These are phyloP conservation scores for Bipolaris bicolor DNA, from an alignment of 2,329 filamentous ascomycete genomes.

Conservation along the genomic window DNA sequence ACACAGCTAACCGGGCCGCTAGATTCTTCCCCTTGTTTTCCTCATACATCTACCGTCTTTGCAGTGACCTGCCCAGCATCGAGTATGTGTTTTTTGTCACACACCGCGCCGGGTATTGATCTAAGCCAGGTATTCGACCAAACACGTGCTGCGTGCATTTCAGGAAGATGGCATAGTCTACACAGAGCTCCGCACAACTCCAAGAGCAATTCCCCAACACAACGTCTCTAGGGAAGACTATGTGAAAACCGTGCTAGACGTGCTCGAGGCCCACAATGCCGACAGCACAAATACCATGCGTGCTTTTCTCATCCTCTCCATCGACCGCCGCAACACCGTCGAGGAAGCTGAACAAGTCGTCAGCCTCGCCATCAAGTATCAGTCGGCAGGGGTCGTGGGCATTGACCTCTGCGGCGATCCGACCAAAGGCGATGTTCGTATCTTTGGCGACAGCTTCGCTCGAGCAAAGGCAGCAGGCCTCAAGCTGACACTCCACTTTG, in stretches of 20 bases:
- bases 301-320: conserved; percentile 72
- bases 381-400: conserved; percentile 66
- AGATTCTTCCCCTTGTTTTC: conserved; percentile 80
- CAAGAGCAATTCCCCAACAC: conserved; percentile 64
- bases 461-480: conserved; percentile 63
- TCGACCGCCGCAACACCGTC: conserved; percentile 70
- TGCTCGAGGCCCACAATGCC: conserved; percentile 62
- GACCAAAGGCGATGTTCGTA: conserved; percentile 63
- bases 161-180: conserved; percentile 74
- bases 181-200: conserved; percentile 81
- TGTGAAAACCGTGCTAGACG: conserved; percentile 67
- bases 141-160: conserved; percentile 65
- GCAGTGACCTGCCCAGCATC: conserved; percentile 67
- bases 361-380: conserved; percentile 65
- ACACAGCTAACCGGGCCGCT: conserved; percentile 24
- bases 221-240: conserved; percentile 68
- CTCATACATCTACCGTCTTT: conserved; percentile 78
- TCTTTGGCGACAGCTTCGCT: conserved; percentile 65
- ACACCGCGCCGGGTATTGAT: conserved; percentile 16
- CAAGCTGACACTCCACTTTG: conserved; percentile 77
- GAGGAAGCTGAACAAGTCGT: conserved; percentile 68
- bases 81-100: conserved; percentile 62
- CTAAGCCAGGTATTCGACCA: conserved; percentile 61
- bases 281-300: conserved; percentile 55
- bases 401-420: conserved; percentile 83